Percentiles rank a stretch among this genome's conserved stretches.
Conservation (phyloP, 83 land plant species). For the Diphasiastrum complanatum region DNA sequence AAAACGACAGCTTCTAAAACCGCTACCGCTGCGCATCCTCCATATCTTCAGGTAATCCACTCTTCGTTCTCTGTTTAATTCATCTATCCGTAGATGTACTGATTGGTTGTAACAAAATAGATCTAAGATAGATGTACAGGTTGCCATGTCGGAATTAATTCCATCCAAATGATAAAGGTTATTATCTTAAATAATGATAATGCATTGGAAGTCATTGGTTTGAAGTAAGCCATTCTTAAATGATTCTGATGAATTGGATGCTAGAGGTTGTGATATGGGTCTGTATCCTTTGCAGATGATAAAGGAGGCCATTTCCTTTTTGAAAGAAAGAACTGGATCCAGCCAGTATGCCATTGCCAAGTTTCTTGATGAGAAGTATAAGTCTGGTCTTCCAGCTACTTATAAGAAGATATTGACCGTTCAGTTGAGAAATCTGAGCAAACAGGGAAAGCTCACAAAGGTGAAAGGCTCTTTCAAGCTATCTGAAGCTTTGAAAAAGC, state of each 20-base stretch:
- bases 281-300: constrained; percentile 51
- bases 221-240: no score
- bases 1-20: constrained; percentile 13
- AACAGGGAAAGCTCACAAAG: constrained; percentile 58
- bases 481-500: constrained; percentile 42
- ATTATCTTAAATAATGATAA: no score
- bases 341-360: constrained; percentile 87
- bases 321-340: constrained; percentile 76
- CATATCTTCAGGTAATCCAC: constrained; percentile 56
- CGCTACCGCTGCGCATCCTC: constrained; percentile 53
- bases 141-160: no score
- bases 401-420: constrained; percentile 56
- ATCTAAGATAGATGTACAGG: no score
- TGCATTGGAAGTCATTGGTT: no score
- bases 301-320: constrained; percentile 58
- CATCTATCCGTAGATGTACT: background rate
- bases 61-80: background rate
- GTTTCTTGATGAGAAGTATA: constrained; percentile 72
- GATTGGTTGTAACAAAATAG: no score
- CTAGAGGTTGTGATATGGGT: background rate
- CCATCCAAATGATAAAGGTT: no score
- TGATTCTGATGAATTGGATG: no score
- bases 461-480: constrained; percentile 86
- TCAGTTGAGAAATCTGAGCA: constrained; percentile 50
- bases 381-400: constrained; percentile 50